Base-by-base conservation (phyloP, 306 rosid genomes). In the Cucumis melo region DNA sequence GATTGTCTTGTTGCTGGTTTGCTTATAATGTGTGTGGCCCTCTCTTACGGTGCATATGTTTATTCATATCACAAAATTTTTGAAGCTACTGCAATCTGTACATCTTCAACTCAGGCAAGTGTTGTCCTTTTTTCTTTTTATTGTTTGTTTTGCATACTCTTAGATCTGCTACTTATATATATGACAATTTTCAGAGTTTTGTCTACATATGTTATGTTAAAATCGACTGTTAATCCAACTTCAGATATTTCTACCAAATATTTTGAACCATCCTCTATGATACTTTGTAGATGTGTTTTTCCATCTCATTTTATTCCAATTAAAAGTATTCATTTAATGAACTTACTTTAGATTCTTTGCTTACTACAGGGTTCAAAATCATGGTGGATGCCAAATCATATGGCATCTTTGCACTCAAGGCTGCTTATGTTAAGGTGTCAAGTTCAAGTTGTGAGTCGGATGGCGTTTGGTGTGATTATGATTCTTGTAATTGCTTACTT, bases 1-100 rank as follows among this genome's bases (percentile, higher is more conserved):
- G 97, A 94, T 83, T 90, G 93, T 73, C 96, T 94, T 63, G 93
- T 91, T 77, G 82, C 92, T 19, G 93, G 98, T 86, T 80, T 91
- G 77, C 32, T 94, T 74, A 62, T 94, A 80, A 94, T 92, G 97
- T 83, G 86, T 19, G 61, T 59, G 57, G 84, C 89, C 80, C 87
- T 92, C 74, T 17, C 76, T 8, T 94, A 94, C 57, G 92, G 91
- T 42, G 81, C 91, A 38, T 94, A 90, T 81, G 86, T 90, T 50
- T 87, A 78, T 80, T 90, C 92, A n/a, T 87, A 83, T 59, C 83
- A 83, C 56, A 87, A 85, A 78, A 84, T 94, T 75, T 66, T 74
- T 14, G 96, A 89, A 57, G 98, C 93, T 41, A 87, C 95, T 39
- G 82, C 84, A 76, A 81, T 87, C 51, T 94, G 98, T 77, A 68